Evolutionary conservation across 2,329 filamentous ascomycete species (phyloP).

Genomic region (Neocatenulostroma microsporum): DNA sequence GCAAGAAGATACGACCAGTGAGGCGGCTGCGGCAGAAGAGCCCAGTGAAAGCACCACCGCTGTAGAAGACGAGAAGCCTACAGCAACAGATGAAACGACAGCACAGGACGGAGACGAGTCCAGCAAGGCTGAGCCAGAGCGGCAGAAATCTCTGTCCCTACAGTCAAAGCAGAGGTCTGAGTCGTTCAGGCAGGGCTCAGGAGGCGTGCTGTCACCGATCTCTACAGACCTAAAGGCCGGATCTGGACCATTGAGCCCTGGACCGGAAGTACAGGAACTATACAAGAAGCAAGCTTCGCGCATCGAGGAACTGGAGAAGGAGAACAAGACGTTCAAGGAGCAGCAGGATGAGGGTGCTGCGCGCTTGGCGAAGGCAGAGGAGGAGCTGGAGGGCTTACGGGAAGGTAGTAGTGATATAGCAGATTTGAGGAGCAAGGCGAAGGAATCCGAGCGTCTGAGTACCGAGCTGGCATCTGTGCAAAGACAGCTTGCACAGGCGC

Average conservation of each 20-base stretch:
- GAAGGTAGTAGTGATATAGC: constrained; percentile 61
- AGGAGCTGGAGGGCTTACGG: constrained; percentile 73
- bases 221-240: constrained; percentile 2
- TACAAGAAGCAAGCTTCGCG: constrained; percentile 76
- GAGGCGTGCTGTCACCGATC: constrained; percentile 1
- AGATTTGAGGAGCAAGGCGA: constrained; percentile 44
- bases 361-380: constrained; percentile 74
- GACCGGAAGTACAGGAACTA: constrained; percentile 67
- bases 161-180: constrained; percentile 82
- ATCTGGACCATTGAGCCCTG: constrained; percentile 39
- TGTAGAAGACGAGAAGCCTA: constrained; percentile 21
- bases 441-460: constrained; percentile 64
- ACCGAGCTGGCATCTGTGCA: constrained; percentile 66
- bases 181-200: constrained; percentile 64
- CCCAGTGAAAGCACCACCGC: too few relatives aligned
- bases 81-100: constrained; percentile 7
- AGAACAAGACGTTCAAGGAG: constrained; percentile 66
- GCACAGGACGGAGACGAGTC: constrained; percentile 26
- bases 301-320: constrained; percentile 84
- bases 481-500: constrained; percentile 65
- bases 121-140: constrained; percentile 32
- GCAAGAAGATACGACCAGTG: constrained; percentile 26
- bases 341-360: constrained; percentile 53
- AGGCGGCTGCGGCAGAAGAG: constrained; percentile 21
- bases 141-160: constrained; percentile 61